Conservation (phyloP, 805 yeast genomes). For the Lipomyces starkeyi region DNA sequence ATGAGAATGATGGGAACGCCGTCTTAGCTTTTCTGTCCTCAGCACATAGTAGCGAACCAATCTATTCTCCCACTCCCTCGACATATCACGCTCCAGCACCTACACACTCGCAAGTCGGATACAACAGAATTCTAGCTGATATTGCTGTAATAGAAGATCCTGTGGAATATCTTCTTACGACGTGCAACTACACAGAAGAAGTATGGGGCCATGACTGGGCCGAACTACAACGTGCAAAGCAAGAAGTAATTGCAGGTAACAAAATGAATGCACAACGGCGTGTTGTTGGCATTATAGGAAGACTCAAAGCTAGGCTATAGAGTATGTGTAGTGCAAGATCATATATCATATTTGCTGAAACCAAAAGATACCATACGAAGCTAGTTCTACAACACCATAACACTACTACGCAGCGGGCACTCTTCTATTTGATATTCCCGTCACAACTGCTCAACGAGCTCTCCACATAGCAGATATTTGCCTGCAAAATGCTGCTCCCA, state of each 20-base stretch:
- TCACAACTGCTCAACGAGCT: conserved; percentile 50
- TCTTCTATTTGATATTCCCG: background rate
- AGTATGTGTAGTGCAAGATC: background rate
- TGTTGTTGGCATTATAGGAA: conserved; percentile 16
- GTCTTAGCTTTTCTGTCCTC: conserved; percentile 31
- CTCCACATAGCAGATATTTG: conserved; percentile 84
- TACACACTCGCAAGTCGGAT: conserved; percentile 21
- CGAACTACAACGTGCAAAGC: conserved; percentile 24
- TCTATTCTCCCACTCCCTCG: conserved; percentile 22
- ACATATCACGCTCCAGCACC: conserved; percentile 15
- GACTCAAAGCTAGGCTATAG: conserved; percentile 25
- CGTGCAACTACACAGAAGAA: conserved; percentile 32
- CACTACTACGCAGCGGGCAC: too few relatives aligned
- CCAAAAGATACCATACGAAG: too few relatives aligned
- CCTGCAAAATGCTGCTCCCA: conserved; percentile 85
- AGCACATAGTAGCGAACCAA: conserved; percentile 16
- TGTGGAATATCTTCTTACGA: conserved; percentile 31
- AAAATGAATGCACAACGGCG: conserved; percentile 20
- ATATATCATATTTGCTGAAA: background rate
- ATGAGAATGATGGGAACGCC: conserved; percentile 29
- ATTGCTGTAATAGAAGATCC: conserved; percentile 28
- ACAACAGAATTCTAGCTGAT: conserved; percentile 23
- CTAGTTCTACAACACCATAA: too few relatives aligned
- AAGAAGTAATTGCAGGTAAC: conserved; percentile 23
- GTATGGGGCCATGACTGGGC: conserved; percentile 38